A percentile compares a stretch with the other conserved stretches of the same genome.
phyloP scores from a whole-genome alignment of 176 grass and related monocot species.

The Musa troglodytarum region DNA sequence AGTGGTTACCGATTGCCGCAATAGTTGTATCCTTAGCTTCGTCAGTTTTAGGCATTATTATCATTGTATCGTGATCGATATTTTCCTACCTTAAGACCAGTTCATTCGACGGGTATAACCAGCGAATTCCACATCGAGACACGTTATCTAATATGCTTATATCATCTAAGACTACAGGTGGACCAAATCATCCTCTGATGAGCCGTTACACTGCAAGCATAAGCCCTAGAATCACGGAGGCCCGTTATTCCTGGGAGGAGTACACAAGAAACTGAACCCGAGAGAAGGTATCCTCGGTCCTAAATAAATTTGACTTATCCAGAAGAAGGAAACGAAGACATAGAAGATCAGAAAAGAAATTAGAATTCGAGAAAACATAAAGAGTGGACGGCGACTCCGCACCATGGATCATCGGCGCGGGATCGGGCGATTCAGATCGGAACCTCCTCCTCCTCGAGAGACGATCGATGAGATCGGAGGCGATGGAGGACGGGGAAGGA shows the following conservation, averaged over 20 bases:
- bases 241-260: neutral
- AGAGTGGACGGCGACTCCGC: neutral
- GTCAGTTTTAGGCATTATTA: neutral
- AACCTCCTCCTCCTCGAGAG: neutral
- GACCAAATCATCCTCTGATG: neutral
- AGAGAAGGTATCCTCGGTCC: neutral
- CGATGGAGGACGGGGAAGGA: neutral
- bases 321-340: neutral
- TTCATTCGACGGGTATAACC: neutral
- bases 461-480: neutral
- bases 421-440: conserved; percentile 6
- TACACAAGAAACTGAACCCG: neutral
- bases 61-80: neutral
- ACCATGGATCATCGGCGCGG: conserved; percentile 10
- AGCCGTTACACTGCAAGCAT: neutral
- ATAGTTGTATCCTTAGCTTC: neutral
- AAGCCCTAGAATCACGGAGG: neutral
- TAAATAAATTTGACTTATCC: neutral
- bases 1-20: neutral
- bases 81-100: neutral
- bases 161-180: neutral
- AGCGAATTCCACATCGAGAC: neutral
- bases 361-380: neutral
- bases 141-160: neutral
- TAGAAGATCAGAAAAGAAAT: neutral